Conservation (phyloP, 2,329 filamentous ascomycete species). For the Endoconidiophora laricicola region DNA sequence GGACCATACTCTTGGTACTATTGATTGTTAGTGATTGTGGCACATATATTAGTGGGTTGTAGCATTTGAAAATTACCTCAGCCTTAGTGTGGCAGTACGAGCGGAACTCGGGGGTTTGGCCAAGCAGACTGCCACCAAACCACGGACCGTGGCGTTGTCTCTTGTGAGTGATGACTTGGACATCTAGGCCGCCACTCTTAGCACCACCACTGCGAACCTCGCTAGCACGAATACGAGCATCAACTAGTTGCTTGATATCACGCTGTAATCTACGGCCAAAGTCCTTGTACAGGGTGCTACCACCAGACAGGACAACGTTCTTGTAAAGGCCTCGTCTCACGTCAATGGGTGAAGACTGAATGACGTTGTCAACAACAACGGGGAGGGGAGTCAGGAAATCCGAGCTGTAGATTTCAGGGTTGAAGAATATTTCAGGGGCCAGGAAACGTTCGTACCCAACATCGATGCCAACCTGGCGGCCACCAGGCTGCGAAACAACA, state of each 20-base stretch:
- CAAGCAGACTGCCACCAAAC: conserved; percentile 93
- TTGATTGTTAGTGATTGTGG: conserved; percentile 14
- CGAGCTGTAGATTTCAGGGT: conserved; percentile 97
- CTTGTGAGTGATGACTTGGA: conserved; percentile 95
- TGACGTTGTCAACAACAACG: conserved; percentile 86
- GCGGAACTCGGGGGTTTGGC: conserved; percentile 94
- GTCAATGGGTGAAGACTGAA: conserved; percentile 94
- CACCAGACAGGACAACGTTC: conserved; percentile 96
- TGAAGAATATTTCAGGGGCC: conserved; percentile 98
- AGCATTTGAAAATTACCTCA: conserved; percentile 29
- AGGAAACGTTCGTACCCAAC: conserved; percentile 97
- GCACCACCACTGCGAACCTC: conserved; percentile 84
- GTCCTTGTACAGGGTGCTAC: conserved; percentile 95
- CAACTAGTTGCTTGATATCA: conserved; percentile 91
- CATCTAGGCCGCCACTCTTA: conserved; percentile 83
- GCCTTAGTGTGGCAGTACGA: conserved; percentile 96
- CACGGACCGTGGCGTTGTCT: conserved; percentile 92
- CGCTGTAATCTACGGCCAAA: conserved; percentile 91
- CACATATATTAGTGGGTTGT: background rate
- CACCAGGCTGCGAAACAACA: conserved; percentile 69
- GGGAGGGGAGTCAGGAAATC: conserved; percentile 94
- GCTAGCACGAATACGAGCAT: conserved; percentile 79
- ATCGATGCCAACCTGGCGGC: conserved; percentile 70
- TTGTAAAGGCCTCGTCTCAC: conserved; percentile 95
- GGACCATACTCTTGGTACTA: conserved; percentile 93